Evolutionary conservation across 2,329 filamentous ascomycete species (phyloP).

Genomic region (Nigrospora sphaerica): DNA sequence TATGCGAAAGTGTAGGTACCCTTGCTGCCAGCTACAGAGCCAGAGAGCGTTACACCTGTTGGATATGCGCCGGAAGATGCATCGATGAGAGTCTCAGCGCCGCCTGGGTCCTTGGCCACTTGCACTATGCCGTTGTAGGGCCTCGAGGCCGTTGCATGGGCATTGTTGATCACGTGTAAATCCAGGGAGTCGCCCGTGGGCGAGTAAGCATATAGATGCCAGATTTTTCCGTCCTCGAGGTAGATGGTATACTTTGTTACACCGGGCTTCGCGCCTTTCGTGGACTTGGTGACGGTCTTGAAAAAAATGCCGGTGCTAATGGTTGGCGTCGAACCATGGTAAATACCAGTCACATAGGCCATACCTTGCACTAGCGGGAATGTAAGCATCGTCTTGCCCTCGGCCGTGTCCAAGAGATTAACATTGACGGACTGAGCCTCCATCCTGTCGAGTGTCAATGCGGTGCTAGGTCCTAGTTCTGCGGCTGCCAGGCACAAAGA

Average conservation of each 20-base stretch:
- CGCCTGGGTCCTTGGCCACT: conserved; percentile 65
- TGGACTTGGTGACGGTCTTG: conserved; percentile 52
- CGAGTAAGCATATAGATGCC: conserved; percentile 73
- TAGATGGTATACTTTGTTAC: conserved; percentile 70
- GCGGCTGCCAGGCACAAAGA: conserved; percentile 72
- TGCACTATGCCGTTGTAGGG: conserved; percentile 77
- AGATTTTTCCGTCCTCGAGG: conserved; percentile 65
- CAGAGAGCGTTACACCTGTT: conserved; percentile 55
- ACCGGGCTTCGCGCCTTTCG: conserved; percentile 50
- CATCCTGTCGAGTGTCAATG: conserved; percentile 43
- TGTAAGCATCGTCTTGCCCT: conserved; percentile 53
- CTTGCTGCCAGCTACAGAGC: conserved; percentile 46
- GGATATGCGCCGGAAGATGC: conserved; percentile 70
- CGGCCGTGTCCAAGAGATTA: conserved; percentile 51
- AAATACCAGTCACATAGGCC: conserved; percentile 76
- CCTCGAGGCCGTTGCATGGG: conserved; percentile 54
- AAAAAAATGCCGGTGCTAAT: conserved; percentile 73
- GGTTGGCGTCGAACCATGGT: conserved; percentile 61
- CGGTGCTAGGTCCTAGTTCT: conserved; percentile 59
- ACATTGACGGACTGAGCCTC: conserved; percentile 59
- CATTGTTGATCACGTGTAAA: conserved; percentile 62
- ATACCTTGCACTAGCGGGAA: conserved; percentile 88
- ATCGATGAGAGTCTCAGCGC: conserved; percentile 65
- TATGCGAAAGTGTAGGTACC: conserved; percentile 72
- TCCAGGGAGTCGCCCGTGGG: conserved; percentile 53